Evolutionary conservation across 192 early-diverging fungal species (phyloP).

Genomic region (Backusella circina): DNA sequence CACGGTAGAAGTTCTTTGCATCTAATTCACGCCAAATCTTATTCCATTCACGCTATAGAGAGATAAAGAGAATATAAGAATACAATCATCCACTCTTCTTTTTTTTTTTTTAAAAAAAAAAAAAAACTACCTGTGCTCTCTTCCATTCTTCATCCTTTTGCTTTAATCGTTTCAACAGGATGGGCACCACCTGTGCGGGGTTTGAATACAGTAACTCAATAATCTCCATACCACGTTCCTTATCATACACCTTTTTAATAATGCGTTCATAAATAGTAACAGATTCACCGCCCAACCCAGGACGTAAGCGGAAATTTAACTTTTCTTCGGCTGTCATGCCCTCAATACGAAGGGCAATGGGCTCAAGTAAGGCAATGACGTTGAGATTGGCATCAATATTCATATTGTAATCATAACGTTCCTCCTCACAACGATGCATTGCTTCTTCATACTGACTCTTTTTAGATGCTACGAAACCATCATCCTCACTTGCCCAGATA

Average conservation of each 20-base stretch:
- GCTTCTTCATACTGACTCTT: slow-evolving; percentile 93
- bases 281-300: slow-evolving; percentile 79
- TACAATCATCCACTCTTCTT: background rate
- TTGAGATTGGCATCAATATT: slow-evolving; percentile 93
- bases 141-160: slow-evolving; percentile 99
- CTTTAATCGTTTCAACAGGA: slow-evolving; percentile 91
- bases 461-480: slow-evolving; percentile 84
- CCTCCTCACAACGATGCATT: slow-evolving; percentile 95
- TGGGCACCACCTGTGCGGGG: slow-evolving; percentile 87
- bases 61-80: background rate
- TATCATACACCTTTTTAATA: slow-evolving; percentile 96
- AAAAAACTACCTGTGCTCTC: slow-evolving; percentile 68
- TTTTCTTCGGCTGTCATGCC: slow-evolving; percentile 79
- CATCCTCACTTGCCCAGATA: slow-evolving; percentile 87
- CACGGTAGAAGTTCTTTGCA: slow-evolving; percentile 89
- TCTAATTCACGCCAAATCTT: slow-evolving; percentile 97
- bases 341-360: slow-evolving; percentile 80
- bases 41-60: slow-evolving; percentile 83
- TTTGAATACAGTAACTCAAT: slow-evolving; percentile 91
- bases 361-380: slow-evolving; percentile 86
- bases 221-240: slow-evolving; percentile 80
- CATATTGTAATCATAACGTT: slow-evolving; percentile 94
- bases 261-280: slow-evolving; percentile 87
- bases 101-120: background rate
- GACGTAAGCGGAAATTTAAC: slow-evolving; percentile 63